Evolutionary conservation across 2,329 filamentous ascomycete genomes (phyloP), one percentile per base, ranked within the genome.

Genomic region (Apiospora sp.): DNA sequence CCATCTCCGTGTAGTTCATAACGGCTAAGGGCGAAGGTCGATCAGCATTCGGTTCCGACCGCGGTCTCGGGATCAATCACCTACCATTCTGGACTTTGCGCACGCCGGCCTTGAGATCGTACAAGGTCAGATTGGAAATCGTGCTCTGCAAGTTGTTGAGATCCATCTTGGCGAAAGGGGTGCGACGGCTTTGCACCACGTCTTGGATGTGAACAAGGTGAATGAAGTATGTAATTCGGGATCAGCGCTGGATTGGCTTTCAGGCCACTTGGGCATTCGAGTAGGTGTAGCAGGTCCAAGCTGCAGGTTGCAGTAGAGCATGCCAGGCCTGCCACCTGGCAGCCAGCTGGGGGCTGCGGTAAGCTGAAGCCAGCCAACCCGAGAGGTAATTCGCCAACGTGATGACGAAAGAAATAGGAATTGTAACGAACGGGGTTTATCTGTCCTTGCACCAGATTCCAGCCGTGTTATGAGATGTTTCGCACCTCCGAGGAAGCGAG

Each of bases 1-100:
- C 94, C 93, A 96, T 96, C 81, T 98, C 95, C 58, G 95, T 98
- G 83, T 96, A 98, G 85, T 98, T 98, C 95, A 98, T 98, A 74
- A 98, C 95, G 76, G 95, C 95, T 98, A 75, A 71, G 4, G 41
- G 41, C 49, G 48, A 49, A 13, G 34, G 48, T 70, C 48, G 41
- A 43, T 49, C 30, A 41, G 44, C 34, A 54, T 70, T 54, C 27
- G 58, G 41, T 48, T 34, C 34, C 48, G 41, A 41, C 49, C 24
- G 64, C n/a, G 67, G n/a, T 41, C 14, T 37, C 19, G 68, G 68
- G 27, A 24, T 61, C 7, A 22, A 61, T 61, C 48, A 76, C 88
- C 78, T 86, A 98, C 95, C 95, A 96, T 98, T 98, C 81, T 98
- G 95, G 73, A 97, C 94, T 84, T 98, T 98, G 78, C 95, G 92